phyloP scores from a whole-genome alignment of 2,329 filamentous ascomycete genomes.

The Xylariaceae sp. region DNA sequence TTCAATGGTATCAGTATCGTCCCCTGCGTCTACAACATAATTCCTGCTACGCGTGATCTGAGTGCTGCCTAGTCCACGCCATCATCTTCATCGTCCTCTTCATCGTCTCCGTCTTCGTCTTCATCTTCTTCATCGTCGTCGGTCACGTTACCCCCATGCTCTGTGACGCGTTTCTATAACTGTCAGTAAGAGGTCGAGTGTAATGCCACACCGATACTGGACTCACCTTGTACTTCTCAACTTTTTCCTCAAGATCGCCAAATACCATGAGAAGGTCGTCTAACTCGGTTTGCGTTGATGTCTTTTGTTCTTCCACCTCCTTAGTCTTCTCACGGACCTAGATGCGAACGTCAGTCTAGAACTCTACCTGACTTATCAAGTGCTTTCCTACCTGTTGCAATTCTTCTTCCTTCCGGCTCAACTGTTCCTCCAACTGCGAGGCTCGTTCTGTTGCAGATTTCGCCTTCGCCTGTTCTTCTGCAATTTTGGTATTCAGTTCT shows the following conservation, averaged over 20 bases:
- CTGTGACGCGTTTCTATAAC: constrained; percentile 53
- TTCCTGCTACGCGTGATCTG: too few species aligned
- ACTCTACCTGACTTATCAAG: too few species aligned
- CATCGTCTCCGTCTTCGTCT: constrained; percentile 47
- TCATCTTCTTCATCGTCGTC: constrained; percentile 65
- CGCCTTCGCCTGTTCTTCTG: constrained; percentile 23
- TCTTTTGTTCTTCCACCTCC: constrained; percentile 58
- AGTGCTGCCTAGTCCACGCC: constrained; percentile 11
- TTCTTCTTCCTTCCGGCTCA: constrained; percentile 34
- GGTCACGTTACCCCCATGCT: constrained; percentile 66
- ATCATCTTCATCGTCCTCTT: constrained; percentile 28
- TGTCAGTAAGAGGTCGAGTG: constrained; percentile 7
- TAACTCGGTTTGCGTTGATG: constrained; percentile 65
- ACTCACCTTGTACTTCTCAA: constrained; percentile 67
- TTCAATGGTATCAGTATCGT: background rate
- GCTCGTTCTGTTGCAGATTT: constrained; percentile 39
- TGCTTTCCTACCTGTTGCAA: constrained; percentile 22
- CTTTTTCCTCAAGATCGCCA: constrained; percentile 74
- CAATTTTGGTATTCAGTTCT: constrained; percentile 35
- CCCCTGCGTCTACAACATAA: background rate
- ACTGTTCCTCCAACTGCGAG: constrained; percentile 44
- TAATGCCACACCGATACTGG: background rate
- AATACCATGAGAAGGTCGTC: constrained; percentile 81
- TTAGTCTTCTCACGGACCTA: constrained; percentile 26
- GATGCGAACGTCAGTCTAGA: background rate